Evolutionary conservation across 2,329 filamentous ascomycete genomes (phyloP).

Genomic region (Lecanicillium sp.): DNA sequence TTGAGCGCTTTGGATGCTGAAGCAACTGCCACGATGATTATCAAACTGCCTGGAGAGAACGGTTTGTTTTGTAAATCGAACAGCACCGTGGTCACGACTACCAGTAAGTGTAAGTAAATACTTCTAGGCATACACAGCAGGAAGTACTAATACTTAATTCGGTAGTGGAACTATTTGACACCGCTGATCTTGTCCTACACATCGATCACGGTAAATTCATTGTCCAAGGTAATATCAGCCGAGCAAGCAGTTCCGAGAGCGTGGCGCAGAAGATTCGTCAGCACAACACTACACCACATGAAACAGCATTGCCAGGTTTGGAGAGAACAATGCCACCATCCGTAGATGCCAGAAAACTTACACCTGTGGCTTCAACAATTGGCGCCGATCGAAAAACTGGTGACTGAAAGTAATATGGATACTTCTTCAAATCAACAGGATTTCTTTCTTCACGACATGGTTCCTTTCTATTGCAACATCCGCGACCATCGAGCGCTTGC

Average conservation of each 20-base stretch:
- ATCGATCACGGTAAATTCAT: neutral
- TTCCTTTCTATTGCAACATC: neutral
- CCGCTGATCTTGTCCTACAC: neutral
- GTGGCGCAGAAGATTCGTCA: no score
- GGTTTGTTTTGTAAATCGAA: conserved; percentile 13
- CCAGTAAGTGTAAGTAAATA: neutral
- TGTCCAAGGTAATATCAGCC: no score
- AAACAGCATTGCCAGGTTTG: no score
- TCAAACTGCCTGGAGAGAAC: conserved; percentile 1
- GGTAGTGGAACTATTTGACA: neutral
- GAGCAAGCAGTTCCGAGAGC: neutral
- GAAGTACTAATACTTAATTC: no score
- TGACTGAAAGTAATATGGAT: neutral
- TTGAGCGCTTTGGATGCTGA: conserved; percentile 16
- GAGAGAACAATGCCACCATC: neutral
- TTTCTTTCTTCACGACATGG: neutral
- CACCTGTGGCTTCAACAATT: neutral
- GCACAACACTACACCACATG: no score
- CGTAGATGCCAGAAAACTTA: neutral
- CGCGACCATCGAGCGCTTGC: neutral
- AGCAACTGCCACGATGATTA: conserved; percentile 2
- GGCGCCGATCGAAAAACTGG: neutral
- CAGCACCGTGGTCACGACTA: conserved; percentile 14
- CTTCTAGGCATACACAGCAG: no score
- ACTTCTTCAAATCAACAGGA: neutral